These are phyloP conservation scores for Chloris gayana DNA, from an alignment of 176 grass and related monocot species.

Conservation along the genomic window DNA sequence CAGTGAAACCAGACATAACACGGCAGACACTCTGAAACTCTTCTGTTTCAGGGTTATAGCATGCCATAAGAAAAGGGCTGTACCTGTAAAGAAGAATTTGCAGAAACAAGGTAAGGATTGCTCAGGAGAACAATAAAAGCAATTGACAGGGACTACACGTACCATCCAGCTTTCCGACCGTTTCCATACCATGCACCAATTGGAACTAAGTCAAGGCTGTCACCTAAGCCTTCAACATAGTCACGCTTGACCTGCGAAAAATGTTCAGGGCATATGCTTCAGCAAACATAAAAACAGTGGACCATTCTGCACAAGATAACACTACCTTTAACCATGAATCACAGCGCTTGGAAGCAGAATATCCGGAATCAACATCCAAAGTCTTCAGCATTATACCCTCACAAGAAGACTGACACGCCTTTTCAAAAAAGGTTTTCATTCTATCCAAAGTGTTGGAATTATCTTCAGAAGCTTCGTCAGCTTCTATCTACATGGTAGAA, in stretches of 20 bases:
- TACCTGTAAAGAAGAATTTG: slow-evolving; percentile 60
- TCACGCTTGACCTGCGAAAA: slow-evolving; percentile 83
- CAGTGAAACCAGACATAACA: slow-evolving; percentile 96
- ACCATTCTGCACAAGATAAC: slow-evolving; percentile 7
- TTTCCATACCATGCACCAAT: slow-evolving; percentile 97
- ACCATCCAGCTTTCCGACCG: slow-evolving; percentile 95
- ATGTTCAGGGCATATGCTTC: slow-evolving; percentile 11
- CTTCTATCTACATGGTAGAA: slow-evolving; percentile 68
- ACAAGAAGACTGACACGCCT: slow-evolving; percentile 81
- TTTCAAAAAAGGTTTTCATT: slow-evolving; percentile 76
- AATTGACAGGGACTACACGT: slow-evolving; percentile 24
- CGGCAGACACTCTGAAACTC: slow-evolving; percentile 94
- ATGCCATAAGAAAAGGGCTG: slow-evolving; percentile 98
- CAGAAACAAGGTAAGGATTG: slow-evolving; percentile 16
- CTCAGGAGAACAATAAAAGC: not conserved
- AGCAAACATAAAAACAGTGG: slow-evolving; percentile 34
- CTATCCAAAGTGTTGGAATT: slow-evolving; percentile 60
- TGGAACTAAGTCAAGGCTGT: slow-evolving; percentile 87
- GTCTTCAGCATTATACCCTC: slow-evolving; percentile 97
- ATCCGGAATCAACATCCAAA: slow-evolving; percentile 87
- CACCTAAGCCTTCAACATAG: slow-evolving; percentile 92
- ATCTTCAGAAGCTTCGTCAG: slow-evolving; percentile 57
- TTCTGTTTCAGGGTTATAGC: slow-evolving; percentile 91
- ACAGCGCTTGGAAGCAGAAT: slow-evolving; percentile 86
- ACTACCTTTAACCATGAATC: slow-evolving; percentile 86